Conservation (phyloP, 1,284 basidiomycete genomes). For the Erythrobasidium hasegawianum region DNA sequence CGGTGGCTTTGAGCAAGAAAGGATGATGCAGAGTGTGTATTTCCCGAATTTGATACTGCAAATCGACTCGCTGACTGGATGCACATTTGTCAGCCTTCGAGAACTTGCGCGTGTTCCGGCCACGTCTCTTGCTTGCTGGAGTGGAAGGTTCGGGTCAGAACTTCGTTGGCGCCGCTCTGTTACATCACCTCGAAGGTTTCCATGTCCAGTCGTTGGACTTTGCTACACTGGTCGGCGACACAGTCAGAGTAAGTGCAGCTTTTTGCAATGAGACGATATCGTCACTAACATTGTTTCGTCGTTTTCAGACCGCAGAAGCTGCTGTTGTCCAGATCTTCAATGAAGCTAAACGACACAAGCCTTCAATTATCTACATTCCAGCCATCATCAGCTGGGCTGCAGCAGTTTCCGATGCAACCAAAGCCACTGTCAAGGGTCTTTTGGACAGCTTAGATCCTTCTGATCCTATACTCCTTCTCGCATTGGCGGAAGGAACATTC, state of each 20-base stretch:
- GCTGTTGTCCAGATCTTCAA: conserved; percentile 93
- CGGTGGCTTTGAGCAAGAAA: conserved; percentile 55
- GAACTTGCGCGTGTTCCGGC: conserved; percentile 82
- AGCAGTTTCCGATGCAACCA: conserved; percentile 76
- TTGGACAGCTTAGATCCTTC: conserved; percentile 84
- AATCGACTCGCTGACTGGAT: too few relatives aligned
- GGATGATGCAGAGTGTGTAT: conserved; percentile 78
- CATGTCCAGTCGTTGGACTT: conserved; percentile 92
- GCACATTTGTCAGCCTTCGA: conserved; percentile 79
- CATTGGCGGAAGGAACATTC: conserved; percentile 75
- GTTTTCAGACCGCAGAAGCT: conserved; percentile 80
- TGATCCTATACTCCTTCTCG: conserved; percentile 87
- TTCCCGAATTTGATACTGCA: too few relatives aligned
- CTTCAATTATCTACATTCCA: conserved; percentile 91
- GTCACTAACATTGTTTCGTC: too few relatives aligned
- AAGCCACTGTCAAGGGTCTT: conserved; percentile 81
- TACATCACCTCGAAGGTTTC: conserved; percentile 93
- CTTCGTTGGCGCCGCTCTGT: conserved; percentile 80
- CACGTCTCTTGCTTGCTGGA: conserved; percentile 81
- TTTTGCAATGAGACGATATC: too few relatives aligned
- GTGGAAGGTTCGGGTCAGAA: conserved; percentile 81
- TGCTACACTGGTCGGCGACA: conserved; percentile 82
- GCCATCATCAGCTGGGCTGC: conserved; percentile 81
- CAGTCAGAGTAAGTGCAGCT: conserved; percentile 63
- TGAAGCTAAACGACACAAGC: conserved; percentile 97